Base-by-base conservation (phyloP, 2,329 filamentous ascomycete genomes). In the Amesomyces nigricolor region DNA sequence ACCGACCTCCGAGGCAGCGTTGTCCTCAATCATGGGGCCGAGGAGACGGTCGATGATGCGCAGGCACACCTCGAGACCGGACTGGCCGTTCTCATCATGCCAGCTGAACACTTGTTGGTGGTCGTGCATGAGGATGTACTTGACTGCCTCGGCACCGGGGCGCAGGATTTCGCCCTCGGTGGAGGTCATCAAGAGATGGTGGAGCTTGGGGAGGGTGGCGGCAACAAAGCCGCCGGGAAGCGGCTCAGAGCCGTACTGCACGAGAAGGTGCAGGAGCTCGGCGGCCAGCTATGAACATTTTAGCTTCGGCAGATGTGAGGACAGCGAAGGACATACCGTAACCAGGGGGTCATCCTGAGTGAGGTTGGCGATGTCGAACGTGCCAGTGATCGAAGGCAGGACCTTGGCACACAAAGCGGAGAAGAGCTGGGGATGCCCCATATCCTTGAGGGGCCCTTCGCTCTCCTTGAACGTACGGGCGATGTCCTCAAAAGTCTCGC, bases 1-100 rank as follows among this genome's bases (percentile, higher is more conserved):
- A 63, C 94, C 94, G 43, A 99, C 91, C 73, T 99, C 92, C n/a
- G 91, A 89, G 5, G 92, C 94, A 16, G 91, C 89, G 65, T 92
- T 90, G 66, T 99, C 94, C 65, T 95, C 88, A n/a, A 97, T 86
- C 1, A 80, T 73, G 1, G 89, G 87, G 3, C 88, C 86, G 30
- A 99, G 80, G 4, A 99, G 80, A 47, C 92, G 88, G 69, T 96
- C 94, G 60, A 99, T 90, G 63, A 99, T 94, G 61, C 90, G 83
- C 47, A 99, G 80, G 56, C 90, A 89, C 30, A 95, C 86, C 70
- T 97, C 91, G 10, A 96, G 79, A 14, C 92, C 92, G 38, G 84
- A 88, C 64, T 90, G 89, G 40, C 88, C 88, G 44, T 79, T 82
- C 61, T 86, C 83, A 66, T 96, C 89, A 37, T 86, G 84, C 87